A percentile compares a stretch with the other conserved stretches of the same genome.
phyloP scores from a whole-genome alignment of 768 basidiomycete species.

The Sarcodon sp. region DNA sequence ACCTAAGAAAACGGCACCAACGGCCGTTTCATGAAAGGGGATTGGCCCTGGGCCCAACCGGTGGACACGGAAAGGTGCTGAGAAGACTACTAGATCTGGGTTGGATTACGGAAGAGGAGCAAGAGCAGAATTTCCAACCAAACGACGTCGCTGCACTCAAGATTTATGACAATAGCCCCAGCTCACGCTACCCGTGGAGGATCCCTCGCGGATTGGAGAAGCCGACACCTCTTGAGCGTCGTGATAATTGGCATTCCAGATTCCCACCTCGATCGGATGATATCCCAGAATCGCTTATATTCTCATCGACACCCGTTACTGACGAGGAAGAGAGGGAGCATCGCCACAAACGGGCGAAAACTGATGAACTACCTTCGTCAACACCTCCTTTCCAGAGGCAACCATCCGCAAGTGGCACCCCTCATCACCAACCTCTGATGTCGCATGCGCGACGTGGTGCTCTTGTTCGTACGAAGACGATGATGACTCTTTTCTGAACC shows the following conservation, averaged over 20 bases:
- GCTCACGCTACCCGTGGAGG: conserved; percentile 12
- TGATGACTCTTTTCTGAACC: neutral
- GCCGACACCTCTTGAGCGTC: neutral
- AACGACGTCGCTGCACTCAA: conserved; percentile 9
- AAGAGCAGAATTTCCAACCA: conserved; percentile 8
- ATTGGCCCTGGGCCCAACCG: neutral
- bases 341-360: neutral
- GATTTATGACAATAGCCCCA: conserved; percentile 10
- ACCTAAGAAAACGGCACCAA: neutral
- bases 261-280: neutral
- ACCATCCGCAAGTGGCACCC: neutral
- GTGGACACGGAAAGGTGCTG: conserved; percentile 9
- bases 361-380: neutral
- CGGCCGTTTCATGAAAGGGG: neutral
- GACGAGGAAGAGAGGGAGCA: neutral
- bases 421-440: neutral
- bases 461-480: neutral
- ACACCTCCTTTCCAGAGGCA: neutral
- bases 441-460: neutral
- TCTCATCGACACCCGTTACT: neutral
- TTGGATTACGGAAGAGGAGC: conserved; percentile 15
- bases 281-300: neutral
- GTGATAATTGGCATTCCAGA: neutral
- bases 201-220: neutral
- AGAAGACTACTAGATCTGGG: conserved; percentile 14